Conservation (phyloP, 2,329 filamentous ascomycete species). For the Paracoccidioides lutzii region DNA sequence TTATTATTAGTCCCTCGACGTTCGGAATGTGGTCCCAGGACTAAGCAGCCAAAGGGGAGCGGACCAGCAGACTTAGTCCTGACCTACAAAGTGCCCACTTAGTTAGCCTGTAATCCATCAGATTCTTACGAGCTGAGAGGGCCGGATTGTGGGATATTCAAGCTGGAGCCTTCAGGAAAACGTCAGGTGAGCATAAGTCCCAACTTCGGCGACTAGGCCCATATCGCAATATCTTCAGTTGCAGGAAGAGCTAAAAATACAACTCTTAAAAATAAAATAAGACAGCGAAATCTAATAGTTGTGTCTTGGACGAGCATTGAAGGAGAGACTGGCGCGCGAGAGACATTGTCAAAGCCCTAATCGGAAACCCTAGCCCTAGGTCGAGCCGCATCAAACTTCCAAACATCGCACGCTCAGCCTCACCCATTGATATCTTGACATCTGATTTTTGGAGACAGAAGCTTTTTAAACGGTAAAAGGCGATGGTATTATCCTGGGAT, state of each 20-base stretch:
- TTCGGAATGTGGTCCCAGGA: not conserved
- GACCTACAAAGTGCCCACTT: not conserved
- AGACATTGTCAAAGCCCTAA: not conserved
- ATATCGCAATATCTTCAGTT: not conserved
- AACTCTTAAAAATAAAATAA: not conserved
- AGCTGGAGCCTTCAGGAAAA: not conserved
- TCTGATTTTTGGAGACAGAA: not conserved
- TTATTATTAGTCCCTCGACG: not conserved
- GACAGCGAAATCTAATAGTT: too few relatives aligned
- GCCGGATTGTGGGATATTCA: not conserved
- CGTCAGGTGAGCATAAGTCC: not conserved
- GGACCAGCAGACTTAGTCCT: not conserved
- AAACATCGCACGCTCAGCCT: not conserved
- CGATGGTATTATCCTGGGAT: too few relatives aligned
- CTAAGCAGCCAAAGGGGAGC: not conserved
- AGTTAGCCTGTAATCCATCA: not conserved
- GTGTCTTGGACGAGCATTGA: not conserved
- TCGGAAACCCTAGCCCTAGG: conserved; percentile 1
- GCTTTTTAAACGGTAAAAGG: not conserved
- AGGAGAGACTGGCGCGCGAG: not conserved
- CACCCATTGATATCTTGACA: not conserved
- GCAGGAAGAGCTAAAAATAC: not conserved
- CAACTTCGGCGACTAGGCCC: not conserved
- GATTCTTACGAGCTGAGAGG: not conserved
- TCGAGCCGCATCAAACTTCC: not conserved